Percentiles rank a stretch among this genome's conserved stretches.
These are phyloP conservation scores for Rhizophagus clarus DNA, from an alignment of 192 early-diverging fungal species.

Conservation along the genomic window DNA sequence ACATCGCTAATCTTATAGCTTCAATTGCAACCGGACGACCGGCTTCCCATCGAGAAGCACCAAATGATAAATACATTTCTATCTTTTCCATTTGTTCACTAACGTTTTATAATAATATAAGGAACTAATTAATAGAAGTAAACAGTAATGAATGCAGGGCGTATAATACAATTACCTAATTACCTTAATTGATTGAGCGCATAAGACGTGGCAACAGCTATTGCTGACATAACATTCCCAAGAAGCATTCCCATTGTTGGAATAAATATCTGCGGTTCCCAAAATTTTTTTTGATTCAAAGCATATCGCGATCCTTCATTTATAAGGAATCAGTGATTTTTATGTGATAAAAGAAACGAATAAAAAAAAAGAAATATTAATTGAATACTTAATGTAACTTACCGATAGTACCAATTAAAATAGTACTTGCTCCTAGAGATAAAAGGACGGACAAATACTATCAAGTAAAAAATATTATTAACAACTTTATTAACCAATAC, in stretches of 20 bases:
- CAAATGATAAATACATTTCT: slow-evolving; percentile 64
- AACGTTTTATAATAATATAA: not conserved
- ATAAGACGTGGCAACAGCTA: slow-evolving; percentile 63
- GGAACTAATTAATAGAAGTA: not conserved
- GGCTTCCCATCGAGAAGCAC: slow-evolving; percentile 82
- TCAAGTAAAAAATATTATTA: slow-evolving; percentile 13
- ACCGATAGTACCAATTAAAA: slow-evolving; percentile 58
- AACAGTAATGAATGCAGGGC: not conserved
- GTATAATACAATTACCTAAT: slow-evolving; percentile 44
- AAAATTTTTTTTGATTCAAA: slow-evolving; percentile 70
- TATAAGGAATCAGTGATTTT: not conserved
- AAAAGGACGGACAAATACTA: slow-evolving; percentile 54
- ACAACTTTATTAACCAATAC: slow-evolving; percentile 23
- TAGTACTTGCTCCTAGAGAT: slow-evolving; percentile 52
- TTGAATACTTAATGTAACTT: not conserved
- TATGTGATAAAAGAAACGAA: not conserved
- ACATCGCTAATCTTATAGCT: slow-evolving; percentile 69
- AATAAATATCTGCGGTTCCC: slow-evolving; percentile 75
- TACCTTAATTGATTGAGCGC: slow-evolving; percentile 65
- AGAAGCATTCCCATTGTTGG: slow-evolving; percentile 91
- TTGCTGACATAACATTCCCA: slow-evolving; percentile 76
- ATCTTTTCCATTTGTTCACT: slow-evolving; percentile 53
- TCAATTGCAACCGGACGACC: slow-evolving; percentile 73
- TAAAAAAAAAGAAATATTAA: not conserved
- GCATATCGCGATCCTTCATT: slow-evolving; percentile 61